Evolutionary conservation across 768 basidiomycete genomes (phyloP).

Genomic region (Hygrocybe coccinea): DNA sequence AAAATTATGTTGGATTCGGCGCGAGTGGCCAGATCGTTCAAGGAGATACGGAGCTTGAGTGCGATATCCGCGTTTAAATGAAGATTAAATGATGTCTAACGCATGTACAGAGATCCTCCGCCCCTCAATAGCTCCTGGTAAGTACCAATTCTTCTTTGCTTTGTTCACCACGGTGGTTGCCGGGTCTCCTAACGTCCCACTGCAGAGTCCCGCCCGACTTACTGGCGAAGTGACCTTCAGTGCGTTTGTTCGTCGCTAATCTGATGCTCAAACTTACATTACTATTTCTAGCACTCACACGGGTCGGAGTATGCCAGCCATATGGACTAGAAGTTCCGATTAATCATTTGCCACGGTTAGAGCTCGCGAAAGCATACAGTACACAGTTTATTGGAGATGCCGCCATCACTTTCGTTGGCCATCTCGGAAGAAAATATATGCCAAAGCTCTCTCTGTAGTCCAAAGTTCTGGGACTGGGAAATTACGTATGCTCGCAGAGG

Average conservation of each 20-base stretch:
- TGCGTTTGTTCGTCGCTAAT: background rate
- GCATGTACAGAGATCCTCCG: background rate
- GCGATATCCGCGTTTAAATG: background rate
- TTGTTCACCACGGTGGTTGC: background rate
- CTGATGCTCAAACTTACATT: background rate
- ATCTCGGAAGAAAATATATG: background rate
- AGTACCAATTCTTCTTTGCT: background rate
- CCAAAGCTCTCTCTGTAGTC: background rate
- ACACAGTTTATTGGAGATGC: background rate
- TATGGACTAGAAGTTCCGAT: background rate
- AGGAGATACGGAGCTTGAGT: no score
- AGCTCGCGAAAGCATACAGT: background rate
- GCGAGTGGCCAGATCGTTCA: background rate
- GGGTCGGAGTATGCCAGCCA: background rate
- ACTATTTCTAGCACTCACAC: background rate
- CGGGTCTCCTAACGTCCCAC: background rate
- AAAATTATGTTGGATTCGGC: background rate
- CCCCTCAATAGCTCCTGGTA: background rate
- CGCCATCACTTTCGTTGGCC: background rate
- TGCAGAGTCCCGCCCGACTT: background rate
- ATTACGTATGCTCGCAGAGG: background rate
- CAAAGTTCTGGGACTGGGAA: constrained; percentile 2
- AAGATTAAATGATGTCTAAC: background rate
- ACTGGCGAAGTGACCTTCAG: background rate
- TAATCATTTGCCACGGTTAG: background rate